phyloP scores from a whole-genome alignment of 2,329 filamentous ascomycete species.

The Botrytis fabae region DNA sequence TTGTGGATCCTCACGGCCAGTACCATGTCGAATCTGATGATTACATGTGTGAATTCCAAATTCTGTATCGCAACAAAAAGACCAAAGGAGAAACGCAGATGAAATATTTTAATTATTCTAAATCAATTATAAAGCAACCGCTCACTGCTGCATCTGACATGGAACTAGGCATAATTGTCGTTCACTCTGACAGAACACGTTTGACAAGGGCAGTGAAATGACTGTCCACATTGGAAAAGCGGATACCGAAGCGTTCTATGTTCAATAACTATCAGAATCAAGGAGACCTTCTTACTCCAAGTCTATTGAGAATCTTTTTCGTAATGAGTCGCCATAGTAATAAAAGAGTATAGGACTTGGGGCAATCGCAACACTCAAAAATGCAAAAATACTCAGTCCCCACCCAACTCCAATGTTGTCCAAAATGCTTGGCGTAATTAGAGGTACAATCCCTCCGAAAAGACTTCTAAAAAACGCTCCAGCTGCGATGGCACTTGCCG shows the following conservation, averaged over 20 bases:
- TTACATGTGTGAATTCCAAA: background rate
- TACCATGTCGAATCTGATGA: background rate
- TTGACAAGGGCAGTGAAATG: background rate
- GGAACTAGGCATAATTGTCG: background rate
- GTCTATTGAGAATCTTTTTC: constrained; percentile 48
- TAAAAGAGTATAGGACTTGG: constrained; percentile 53
- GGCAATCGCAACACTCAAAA: constrained; percentile 47
- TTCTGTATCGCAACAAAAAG: background rate
- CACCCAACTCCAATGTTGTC: constrained; percentile 50
- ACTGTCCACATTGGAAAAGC: background rate
- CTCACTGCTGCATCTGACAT: background rate
- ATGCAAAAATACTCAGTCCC: constrained; percentile 51
- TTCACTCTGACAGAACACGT: background rate
- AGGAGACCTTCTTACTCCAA: constrained; percentile 21
- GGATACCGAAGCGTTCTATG: background rate
- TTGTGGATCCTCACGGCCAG: background rate
- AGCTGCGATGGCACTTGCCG: constrained; percentile 51
- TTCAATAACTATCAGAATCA: background rate
- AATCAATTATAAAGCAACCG: background rate
- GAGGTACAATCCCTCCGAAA: constrained; percentile 49
- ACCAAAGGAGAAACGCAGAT: background rate
- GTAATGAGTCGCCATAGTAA: constrained; percentile 47
- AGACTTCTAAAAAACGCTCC: constrained; percentile 50
- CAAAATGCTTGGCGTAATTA: constrained; percentile 48
- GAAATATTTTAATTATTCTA: background rate